Evolutionary conservation across 805 yeast genomes (phyloP).

Genomic region (Suhomyces emberorum): DNA sequence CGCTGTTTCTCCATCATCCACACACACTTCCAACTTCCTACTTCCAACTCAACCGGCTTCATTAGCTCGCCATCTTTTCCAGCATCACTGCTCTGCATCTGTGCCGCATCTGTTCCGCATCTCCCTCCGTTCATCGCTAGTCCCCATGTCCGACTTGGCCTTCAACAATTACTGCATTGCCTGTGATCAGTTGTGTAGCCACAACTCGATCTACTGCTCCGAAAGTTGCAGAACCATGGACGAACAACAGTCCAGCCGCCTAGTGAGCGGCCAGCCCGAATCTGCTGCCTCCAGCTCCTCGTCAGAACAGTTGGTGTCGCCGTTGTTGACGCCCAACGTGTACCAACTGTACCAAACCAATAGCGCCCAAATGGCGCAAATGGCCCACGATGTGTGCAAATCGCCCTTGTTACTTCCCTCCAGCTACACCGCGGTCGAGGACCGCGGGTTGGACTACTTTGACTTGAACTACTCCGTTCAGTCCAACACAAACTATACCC

Average conservation of each 20-base stretch:
- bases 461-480: slow-evolving; percentile 33
- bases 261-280: slow-evolving; percentile 11
- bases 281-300: slow-evolving; percentile 3
- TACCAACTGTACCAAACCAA: slow-evolving; percentile 25
- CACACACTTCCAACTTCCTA: not conserved
- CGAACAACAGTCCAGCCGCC: slow-evolving; percentile 21
- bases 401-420: slow-evolving; percentile 24
- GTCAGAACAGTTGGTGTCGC: slow-evolving; percentile 27
- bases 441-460: slow-evolving; percentile 23
- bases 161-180: slow-evolving; percentile 37
- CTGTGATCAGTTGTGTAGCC: slow-evolving; percentile 29
- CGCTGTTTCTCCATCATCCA: too few relatives aligned
- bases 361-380: slow-evolving; percentile 1
- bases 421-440: slow-evolving; percentile 4
- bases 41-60: not conserved
- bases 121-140: too few relatives aligned
- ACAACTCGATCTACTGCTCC: slow-evolving; percentile 22
- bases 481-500: slow-evolving; percentile 14
- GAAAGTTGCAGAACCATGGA: slow-evolving; percentile 33
- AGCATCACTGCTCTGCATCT: too few relatives aligned
- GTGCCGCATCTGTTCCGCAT: too few relatives aligned
- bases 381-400: slow-evolving; percentile 12
- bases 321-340: slow-evolving; percentile 36
- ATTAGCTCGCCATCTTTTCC: too few relatives aligned
- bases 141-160: slow-evolving; percentile 28